Evolutionary conservation across 139 green algal species (phyloP).

Genomic region (Gonium pectorale): DNA sequence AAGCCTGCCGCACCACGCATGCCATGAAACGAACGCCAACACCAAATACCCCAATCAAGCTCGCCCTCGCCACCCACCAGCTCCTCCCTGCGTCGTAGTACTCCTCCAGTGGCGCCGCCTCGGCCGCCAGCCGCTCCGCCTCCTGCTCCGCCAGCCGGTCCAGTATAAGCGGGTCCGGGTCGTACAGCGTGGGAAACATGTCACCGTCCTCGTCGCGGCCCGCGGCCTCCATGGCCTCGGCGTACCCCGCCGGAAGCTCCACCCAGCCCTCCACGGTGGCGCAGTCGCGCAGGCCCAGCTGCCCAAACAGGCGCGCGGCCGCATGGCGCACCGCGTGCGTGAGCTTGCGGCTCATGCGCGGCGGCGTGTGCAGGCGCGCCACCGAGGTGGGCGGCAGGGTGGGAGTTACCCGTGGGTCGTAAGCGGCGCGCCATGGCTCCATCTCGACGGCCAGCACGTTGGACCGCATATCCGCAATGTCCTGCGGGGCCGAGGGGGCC

Average conservation of each 20-base stretch:
- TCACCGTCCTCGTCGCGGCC: not conserved
- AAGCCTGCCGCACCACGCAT: too few relatives aligned
- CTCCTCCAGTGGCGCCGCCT: conserved; percentile 40
- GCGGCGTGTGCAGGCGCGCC: conserved; percentile 53
- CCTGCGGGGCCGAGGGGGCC: too few relatives aligned
- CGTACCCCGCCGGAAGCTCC: conserved; percentile 29
- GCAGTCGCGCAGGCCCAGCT: conserved; percentile 71
- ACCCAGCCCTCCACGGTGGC: conserved; percentile 78
- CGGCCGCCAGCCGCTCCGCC: not conserved
- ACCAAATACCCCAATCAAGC: too few relatives aligned
- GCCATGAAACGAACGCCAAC: too few relatives aligned
- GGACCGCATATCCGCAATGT: not conserved
- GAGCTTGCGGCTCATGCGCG: conserved; percentile 56
- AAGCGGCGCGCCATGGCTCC: conserved; percentile 6
- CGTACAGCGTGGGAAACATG: conserved; percentile 3
- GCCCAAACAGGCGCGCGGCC: conserved; percentile 64
- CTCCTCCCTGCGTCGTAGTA: conserved; percentile 46
- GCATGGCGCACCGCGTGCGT: conserved; percentile 56
- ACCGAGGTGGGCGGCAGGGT: not conserved
- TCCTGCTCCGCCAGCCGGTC: conserved; percentile 6
- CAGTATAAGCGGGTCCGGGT: conserved; percentile 17
- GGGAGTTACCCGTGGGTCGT: conserved; percentile 8
- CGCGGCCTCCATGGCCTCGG: not conserved
- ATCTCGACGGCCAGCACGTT: not conserved
- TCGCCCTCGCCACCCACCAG: conserved; percentile 12